A percentile compares a stretch with the other conserved stretches of the same genome.
Evolutionary conservation across 257 asterid species (phyloP).

Genomic region (Henckelia pumila): DNA sequence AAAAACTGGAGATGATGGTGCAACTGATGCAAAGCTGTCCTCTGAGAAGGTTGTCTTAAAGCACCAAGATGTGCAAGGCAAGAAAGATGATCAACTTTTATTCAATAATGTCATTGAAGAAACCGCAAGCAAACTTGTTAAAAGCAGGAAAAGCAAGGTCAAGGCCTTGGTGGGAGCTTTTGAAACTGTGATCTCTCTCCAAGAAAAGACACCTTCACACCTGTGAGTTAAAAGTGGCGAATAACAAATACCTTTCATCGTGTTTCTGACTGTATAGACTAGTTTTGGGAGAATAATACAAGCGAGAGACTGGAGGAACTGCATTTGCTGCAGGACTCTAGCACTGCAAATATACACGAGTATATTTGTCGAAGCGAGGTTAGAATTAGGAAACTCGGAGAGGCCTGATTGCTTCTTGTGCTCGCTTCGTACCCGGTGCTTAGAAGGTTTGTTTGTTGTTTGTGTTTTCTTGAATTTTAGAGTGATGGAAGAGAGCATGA

Average conservation of each 20-base stretch:
- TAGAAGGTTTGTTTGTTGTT: slow-evolving; percentile 25
- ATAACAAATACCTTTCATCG: neutral
- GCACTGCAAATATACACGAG: slow-evolving; percentile 15
- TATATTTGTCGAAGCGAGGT: slow-evolving; percentile 16
- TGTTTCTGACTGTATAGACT: slow-evolving; percentile 23
- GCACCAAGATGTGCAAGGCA: slow-evolving; percentile 62
- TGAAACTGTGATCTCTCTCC: slow-evolving; percentile 82
- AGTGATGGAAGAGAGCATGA: slow-evolving; percentile 22
- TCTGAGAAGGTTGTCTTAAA: slow-evolving; percentile 53
- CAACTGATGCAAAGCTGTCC: slow-evolving; percentile 18
- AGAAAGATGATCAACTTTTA: slow-evolving; percentile 72
- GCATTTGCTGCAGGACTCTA: slow-evolving; percentile 22
- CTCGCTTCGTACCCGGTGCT: slow-evolving; percentile 13
- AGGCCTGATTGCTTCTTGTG: slow-evolving; percentile 26
- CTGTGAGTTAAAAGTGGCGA: slow-evolving; percentile 32
- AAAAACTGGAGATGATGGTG: slow-evolving; percentile 34
- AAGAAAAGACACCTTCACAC: slow-evolving; percentile 51
- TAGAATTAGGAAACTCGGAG: slow-evolving; percentile 25
- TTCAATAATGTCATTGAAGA: slow-evolving; percentile 76
- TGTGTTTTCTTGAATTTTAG: slow-evolving; percentile 36
- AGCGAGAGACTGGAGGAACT: slow-evolving; percentile 26
- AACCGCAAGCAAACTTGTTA: slow-evolving; percentile 82
- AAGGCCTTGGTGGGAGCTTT: slow-evolving; percentile 94
- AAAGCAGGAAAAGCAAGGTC: slow-evolving; percentile 83
- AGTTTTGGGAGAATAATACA: slow-evolving; percentile 24